These are phyloP conservation scores for Magnusiomyces sp. DNA, from an alignment of 1,139 yeast genomes.

Conservation along the genomic window DNA sequence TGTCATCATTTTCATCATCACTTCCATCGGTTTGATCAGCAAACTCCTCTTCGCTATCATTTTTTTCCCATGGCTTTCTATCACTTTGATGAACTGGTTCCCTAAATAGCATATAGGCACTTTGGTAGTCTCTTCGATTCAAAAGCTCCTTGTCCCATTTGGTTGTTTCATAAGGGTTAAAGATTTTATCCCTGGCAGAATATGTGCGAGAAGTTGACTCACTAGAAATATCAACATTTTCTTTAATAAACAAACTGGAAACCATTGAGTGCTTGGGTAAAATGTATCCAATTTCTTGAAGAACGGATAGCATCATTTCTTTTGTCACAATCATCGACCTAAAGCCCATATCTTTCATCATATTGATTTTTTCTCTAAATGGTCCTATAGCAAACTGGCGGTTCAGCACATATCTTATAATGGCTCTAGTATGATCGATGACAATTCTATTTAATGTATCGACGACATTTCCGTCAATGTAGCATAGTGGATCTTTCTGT, in stretches of 20 bases:
- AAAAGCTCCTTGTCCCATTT: background rate
- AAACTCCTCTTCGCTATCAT: background rate
- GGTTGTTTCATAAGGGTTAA: constrained; percentile 2
- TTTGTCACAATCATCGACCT: background rate
- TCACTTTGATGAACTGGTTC: constrained; percentile 1
- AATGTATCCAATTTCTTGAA: constrained; percentile 1
- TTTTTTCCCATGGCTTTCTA: background rate
- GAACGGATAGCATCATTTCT: background rate
- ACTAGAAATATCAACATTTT: background rate
- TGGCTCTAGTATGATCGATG: constrained; percentile 5
- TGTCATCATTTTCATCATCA: background rate
- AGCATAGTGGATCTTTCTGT: background rate
- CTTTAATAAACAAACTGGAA: background rate
- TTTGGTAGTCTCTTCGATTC: background rate
- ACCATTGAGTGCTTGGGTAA: background rate
- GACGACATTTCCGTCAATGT: constrained; percentile 1
- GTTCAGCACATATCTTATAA: constrained; percentile 3
- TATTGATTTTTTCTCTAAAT: background rate
- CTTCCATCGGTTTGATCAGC: background rate
- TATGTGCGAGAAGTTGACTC: background rate
- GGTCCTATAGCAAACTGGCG: background rate
- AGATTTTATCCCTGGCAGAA: background rate
- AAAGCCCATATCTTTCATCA: background rate
- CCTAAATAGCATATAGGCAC: background rate
- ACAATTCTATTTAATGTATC: constrained; percentile 7